Evolutionary conservation across 306 rosid genomes (phyloP).

Genomic region (Comarum palustre): DNA sequence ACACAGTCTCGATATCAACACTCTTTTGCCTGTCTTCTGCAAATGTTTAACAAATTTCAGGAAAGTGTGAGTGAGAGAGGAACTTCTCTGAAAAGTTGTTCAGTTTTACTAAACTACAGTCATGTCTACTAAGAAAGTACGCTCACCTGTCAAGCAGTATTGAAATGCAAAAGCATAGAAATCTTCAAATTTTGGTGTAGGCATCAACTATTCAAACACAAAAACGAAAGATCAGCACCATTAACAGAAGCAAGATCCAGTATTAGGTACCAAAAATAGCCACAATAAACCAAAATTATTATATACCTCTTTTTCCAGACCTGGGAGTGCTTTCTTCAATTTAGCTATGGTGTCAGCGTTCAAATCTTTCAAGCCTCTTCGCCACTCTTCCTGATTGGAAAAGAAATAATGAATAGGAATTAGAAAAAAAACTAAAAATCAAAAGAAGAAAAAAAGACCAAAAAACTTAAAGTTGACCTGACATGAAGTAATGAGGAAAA

Average conservation of each 20-base stretch:
- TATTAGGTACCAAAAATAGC: background rate
- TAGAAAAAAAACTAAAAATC: background rate
- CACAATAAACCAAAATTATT: background rate
- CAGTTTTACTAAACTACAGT: background rate
- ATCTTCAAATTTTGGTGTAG: constrained; percentile 45
- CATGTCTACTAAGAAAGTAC: constrained; percentile 12
- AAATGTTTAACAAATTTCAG: constrained; percentile 19
- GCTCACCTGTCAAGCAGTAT: constrained; percentile 59
- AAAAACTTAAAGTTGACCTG: background rate
- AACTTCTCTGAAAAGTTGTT: background rate
- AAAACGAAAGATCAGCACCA: constrained; percentile 21
- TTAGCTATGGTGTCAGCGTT: constrained; percentile 43
- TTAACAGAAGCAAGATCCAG: background rate
- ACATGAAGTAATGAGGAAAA: background rate
- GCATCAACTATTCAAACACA: constrained; percentile 39
- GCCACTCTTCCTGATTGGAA: constrained; percentile 65
- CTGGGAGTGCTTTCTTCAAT: constrained; percentile 46
- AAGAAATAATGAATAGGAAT: background rate
- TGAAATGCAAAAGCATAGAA: constrained; percentile 55
- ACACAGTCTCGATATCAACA: constrained; percentile 56
- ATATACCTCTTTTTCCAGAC: constrained; percentile 55
- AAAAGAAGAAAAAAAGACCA: background rate
- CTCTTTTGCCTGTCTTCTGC: constrained; percentile 67
- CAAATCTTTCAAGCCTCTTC: constrained; percentile 50
- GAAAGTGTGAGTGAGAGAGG: background rate